Percentiles rank a stretch among this genome's conserved stretches.
Conservation (phyloP, 2,329 filamentous ascomycete species). For the Monascus ruber region DNA sequence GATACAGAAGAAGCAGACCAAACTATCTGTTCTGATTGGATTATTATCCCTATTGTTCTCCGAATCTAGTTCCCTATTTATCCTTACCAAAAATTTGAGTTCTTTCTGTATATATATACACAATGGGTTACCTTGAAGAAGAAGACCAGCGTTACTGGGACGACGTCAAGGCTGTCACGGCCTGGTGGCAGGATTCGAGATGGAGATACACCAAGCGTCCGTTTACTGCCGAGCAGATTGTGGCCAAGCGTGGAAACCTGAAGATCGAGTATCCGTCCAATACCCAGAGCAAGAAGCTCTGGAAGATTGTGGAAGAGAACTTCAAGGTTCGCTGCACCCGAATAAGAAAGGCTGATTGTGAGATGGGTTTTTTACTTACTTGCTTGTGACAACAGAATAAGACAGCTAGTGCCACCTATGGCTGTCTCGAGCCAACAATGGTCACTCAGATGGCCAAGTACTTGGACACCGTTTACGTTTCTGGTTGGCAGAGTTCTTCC, state of each 20-base stretch:
- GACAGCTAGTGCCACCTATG: constrained; percentile 88
- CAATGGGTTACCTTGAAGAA: constrained; percentile 42
- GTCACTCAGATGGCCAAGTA: constrained; percentile 99
- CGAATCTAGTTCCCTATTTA: too few species aligned
- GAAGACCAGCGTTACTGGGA: constrained; percentile 65
- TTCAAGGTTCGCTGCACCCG: constrained; percentile 53
- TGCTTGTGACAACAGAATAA: constrained; percentile 45
- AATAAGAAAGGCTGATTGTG: too few species aligned
- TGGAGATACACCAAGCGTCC: constrained; percentile 89
- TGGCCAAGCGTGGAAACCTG: constrained; percentile 83
- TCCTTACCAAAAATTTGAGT: constrained; percentile 1
- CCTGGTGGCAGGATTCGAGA: constrained; percentile 87
- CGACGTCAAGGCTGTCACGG: constrained; percentile 79
- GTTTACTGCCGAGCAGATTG: constrained; percentile 94
- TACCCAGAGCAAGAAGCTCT: constrained; percentile 82
- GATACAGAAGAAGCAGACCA: too few species aligned
- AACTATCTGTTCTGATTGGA: too few species aligned
- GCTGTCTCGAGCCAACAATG: constrained; percentile 95
- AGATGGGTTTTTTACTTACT: constrained; percentile 12
- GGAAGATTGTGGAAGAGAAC: constrained; percentile 73
- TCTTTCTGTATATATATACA: constrained; percentile 6
- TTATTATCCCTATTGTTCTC: too few species aligned
- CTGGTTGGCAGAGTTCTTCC: constrained; percentile 96
- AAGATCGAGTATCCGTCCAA: constrained; percentile 90
- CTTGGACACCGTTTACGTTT: constrained; percentile 96